Evolutionary conservation across 192 early-diverging fungal genomes (phyloP).

Genomic region (Kickxella alabastrina): DNA sequence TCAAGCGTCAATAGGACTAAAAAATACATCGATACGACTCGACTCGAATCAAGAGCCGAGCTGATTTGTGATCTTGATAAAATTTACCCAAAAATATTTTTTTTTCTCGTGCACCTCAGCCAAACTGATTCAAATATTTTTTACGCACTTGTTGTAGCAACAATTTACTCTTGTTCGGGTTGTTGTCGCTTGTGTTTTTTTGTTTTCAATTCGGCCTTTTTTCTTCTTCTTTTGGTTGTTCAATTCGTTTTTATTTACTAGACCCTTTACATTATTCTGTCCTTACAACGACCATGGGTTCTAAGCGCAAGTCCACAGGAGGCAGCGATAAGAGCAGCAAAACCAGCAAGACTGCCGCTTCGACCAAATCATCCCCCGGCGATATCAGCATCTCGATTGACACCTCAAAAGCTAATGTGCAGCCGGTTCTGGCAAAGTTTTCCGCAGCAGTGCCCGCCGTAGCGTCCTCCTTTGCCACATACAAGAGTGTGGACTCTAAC

Average conservation of each 20-base stretch:
- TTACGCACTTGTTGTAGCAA: no score
- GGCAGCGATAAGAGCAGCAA: neutral
- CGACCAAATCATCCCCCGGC: neutral
- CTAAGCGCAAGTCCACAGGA: slow-evolving; percentile 38
- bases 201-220: no score
- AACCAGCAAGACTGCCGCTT: slow-evolving; percentile 7
- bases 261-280: neutral
- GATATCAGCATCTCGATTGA: slow-evolving; percentile 24
- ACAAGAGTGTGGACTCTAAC: slow-evolving; percentile 17
- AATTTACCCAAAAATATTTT: no score
- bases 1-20: no score
- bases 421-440: slow-evolving; percentile 50
- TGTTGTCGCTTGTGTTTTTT: no score
- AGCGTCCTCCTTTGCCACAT: slow-evolving; percentile 40
- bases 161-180: no score
- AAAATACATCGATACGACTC: no score
- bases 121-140: no score
- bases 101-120: no score
- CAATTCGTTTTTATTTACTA: neutral
- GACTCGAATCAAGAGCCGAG: no score
- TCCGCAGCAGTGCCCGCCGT: slow-evolving; percentile 25
- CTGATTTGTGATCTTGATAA: no score
- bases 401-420: slow-evolving; percentile 27
- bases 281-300: slow-evolving; percentile 24
- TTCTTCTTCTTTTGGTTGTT: neutral